Evolutionary conservation across 2,329 filamentous ascomycete species (phyloP), one percentile per base, ranked within the genome.

Genomic region (Scedosporium boydii): DNA sequence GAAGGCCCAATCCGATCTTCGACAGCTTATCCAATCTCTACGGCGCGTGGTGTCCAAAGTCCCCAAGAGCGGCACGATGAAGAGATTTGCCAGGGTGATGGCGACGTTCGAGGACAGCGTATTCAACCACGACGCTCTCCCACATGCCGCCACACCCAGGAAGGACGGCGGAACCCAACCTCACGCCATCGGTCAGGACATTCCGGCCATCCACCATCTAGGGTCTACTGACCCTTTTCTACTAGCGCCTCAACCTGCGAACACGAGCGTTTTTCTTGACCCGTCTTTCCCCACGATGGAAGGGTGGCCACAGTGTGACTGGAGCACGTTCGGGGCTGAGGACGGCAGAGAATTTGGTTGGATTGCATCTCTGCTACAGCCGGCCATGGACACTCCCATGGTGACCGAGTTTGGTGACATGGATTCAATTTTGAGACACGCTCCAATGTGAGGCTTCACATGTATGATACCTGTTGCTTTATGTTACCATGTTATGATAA

Each of bases 11-110:
- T 34, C 55, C 27, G 42, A 41, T 0, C 59, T 41, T 10, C 46
- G 61, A 65, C 65, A 68, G 64, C 63, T 68, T 51, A 62, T 66
- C 55, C 63, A 63, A 14, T 66, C 69, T 18, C 55, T 68, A 1
- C 60, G 59, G 21, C 48, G 26, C 2, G 62, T 68, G 16, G 64
- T 66, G 3, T 59, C 59, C 0, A 65, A 60, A 0, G 7, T 69
- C 0, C 68, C 70, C n/a, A 72, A 71, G 58, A 67, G 68, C 34
- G 69, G 69, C 0, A 70, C 70, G 10, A 72, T 72, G 70, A 69
- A 67, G 46, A 61, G 70, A 3, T 66, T 72, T 2, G 68, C 70
- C 1, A 68, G 62, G 12, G 68, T 72, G 0, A 65, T 72, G 5
- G 69, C 69, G 4, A 66, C 67, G 0, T 72, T 72, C 53, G 68